Percentiles rank a stretch among this genome's conserved stretches.
Conservation (phyloP, 306 rosid species). For the Pyrus communis region DNA sequence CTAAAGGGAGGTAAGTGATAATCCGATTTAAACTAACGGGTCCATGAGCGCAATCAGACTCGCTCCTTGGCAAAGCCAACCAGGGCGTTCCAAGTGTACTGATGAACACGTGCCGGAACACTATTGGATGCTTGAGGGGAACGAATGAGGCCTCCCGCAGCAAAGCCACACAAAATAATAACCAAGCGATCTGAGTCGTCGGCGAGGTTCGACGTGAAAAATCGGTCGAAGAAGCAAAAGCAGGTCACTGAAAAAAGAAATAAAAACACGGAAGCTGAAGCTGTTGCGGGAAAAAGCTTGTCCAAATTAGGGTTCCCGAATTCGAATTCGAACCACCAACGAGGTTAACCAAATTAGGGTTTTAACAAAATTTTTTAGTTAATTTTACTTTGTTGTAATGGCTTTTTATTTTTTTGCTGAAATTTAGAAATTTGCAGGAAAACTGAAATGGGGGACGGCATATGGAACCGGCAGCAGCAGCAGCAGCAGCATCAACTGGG, state of each 20-base stretch:
- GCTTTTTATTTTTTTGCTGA: not conserved
- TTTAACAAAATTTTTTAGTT: not conserved
- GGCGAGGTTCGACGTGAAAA: not conserved
- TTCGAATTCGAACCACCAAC: slow-evolving; percentile 1
- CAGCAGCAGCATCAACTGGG: slow-evolving; percentile 11
- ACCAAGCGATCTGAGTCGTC: not conserved
- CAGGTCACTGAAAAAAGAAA: not conserved
- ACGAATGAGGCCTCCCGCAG: not conserved
- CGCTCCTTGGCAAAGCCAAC: not conserved
- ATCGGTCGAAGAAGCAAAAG: not conserved
- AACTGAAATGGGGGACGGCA: slow-evolving; percentile 51
- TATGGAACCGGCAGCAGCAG: slow-evolving; percentile 58
- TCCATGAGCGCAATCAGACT: no score
- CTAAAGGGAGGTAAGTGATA: no score
- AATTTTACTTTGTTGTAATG: not conserved
- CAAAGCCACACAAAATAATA: not conserved
- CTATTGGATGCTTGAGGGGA: not conserved
- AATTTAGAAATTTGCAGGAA: not conserved
- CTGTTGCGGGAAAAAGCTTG: not conserved
- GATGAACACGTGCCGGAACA: not conserved
- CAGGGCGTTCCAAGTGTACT: not conserved
- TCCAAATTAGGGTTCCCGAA: not conserved
- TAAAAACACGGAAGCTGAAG: not conserved
- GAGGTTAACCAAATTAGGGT: not conserved
- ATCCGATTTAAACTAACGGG: no score